A percentile compares a stretch with the other conserved stretches of the same genome.
Conservation (phyloP, 148 eudicot species). For the Amaranthus hypochondriacus region DNA sequence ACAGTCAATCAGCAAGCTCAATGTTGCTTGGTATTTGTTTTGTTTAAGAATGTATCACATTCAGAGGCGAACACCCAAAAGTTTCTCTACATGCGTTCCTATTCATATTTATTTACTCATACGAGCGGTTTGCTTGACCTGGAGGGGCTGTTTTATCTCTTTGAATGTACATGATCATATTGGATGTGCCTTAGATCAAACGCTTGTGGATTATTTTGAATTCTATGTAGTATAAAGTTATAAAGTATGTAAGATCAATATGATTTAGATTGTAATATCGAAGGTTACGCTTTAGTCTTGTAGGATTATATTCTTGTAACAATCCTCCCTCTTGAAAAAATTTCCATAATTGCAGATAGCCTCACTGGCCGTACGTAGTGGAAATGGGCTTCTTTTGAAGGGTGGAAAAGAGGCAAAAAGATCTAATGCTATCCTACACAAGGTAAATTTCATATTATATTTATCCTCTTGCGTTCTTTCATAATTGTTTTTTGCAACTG, state of each 20-base stretch:
- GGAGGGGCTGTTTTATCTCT: no score
- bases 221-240: no score
- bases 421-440: constrained; percentile 82
- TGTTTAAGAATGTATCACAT: no score
- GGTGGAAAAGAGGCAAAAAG: constrained; percentile 94
- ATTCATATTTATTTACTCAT: no score
- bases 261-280: no score
- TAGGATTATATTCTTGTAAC: background rate
- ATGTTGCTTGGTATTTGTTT: no score
- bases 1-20: no score
- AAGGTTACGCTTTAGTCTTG: background rate
- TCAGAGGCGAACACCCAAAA: no score
- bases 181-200: background rate
- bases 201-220: no score
- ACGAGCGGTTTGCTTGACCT: no score
- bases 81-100: no score
- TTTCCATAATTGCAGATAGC: constrained; percentile 52
- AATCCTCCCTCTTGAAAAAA: background rate
- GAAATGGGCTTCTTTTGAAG: constrained; percentile 90
- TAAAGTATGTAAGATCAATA: background rate
- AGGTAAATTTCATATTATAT: constrained; percentile 34
- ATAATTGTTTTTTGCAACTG: no score
- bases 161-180: background rate
- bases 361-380: constrained; percentile 86
- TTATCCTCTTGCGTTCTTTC: background rate